Evolutionary conservation across 306 rosid genomes (phyloP).

Genomic region (Quercus alba): DNA sequence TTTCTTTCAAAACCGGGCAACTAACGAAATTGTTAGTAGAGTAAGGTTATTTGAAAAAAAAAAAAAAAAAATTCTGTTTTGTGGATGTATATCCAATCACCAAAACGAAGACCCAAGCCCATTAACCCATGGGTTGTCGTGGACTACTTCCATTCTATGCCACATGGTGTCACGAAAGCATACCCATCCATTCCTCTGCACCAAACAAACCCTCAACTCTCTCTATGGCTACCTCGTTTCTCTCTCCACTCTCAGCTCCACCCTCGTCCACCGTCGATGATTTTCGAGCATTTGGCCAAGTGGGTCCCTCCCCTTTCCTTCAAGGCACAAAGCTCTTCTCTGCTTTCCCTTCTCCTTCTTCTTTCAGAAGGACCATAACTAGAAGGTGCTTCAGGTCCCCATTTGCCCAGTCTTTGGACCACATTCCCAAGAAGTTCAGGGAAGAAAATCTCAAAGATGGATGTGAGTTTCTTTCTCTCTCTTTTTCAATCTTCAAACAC

Average conservation of each 20-base stretch:
- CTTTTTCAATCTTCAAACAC: not conserved
- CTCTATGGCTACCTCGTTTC: slow-evolving; percentile 63
- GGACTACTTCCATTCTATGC: not conserved
- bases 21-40: no score
- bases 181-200: no score
- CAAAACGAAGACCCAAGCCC: not conserved
- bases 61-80: no score
- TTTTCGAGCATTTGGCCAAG: slow-evolving; percentile 13
- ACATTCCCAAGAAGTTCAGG: slow-evolving; percentile 74
- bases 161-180: not conserved
- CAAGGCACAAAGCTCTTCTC: slow-evolving; percentile 46
- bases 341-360: slow-evolving; percentile 8
- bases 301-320: slow-evolving; percentile 37
- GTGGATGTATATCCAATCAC: no score
- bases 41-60: no score
- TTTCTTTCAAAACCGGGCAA: no score
- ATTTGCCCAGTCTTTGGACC: no score
- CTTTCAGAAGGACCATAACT: slow-evolving; percentile 4
- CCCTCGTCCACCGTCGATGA: slow-evolving; percentile 25
- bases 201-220: not conserved
- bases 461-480: slow-evolving; percentile 44
- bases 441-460: slow-evolving; percentile 86
- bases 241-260: slow-evolving; percentile 36
- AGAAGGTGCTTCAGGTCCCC: slow-evolving; percentile 9
- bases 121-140: not conserved